Conservation (phyloP, 768 basidiomycete genomes). For the Amanita muscaria region DNA sequence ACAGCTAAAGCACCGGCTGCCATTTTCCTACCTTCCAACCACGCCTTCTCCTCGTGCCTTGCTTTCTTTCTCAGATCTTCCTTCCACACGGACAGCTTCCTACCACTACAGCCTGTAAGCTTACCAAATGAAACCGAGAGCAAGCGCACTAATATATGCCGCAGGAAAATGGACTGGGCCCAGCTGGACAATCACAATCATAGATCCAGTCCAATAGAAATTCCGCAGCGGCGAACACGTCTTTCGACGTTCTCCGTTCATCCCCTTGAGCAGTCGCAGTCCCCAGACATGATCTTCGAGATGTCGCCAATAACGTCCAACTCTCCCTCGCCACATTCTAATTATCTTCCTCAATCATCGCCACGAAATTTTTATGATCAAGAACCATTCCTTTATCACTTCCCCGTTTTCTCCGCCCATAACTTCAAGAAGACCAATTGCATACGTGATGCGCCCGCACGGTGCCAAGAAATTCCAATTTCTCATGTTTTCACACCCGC, state of each 20-base stretch:
- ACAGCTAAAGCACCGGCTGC: too few species aligned
- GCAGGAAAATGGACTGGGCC: conserved; percentile 4
- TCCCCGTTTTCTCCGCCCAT: conserved; percentile 22
- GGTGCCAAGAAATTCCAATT: conserved; percentile 11
- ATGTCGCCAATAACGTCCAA: conserved; percentile 39
- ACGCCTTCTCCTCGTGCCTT: too few species aligned
- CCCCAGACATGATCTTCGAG: conserved; percentile 44
- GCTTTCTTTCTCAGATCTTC: too few species aligned
- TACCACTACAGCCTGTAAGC: conserved; percentile 4
- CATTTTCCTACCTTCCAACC: too few species aligned
- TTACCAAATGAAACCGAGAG: neutral
- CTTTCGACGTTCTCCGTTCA: conserved; percentile 21
- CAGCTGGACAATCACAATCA: conserved; percentile 15
- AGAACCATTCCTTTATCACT: conserved; percentile 33
- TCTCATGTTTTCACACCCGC: conserved; percentile 7
- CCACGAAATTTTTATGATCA: conserved; percentile 13
- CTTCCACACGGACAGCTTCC: neutral
- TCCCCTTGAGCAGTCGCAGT: conserved; percentile 23
- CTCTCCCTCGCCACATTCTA: conserved; percentile 16
- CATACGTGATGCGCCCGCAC: neutral
- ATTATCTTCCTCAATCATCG: conserved; percentile 15
- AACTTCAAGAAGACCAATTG: neutral
- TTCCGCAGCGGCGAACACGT: conserved; percentile 28
- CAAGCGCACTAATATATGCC: conserved; percentile 9
- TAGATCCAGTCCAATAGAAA: conserved; percentile 36